Conservation (phyloP, 139 green algal species). For the Chlamydomonas sp. region DNA sequence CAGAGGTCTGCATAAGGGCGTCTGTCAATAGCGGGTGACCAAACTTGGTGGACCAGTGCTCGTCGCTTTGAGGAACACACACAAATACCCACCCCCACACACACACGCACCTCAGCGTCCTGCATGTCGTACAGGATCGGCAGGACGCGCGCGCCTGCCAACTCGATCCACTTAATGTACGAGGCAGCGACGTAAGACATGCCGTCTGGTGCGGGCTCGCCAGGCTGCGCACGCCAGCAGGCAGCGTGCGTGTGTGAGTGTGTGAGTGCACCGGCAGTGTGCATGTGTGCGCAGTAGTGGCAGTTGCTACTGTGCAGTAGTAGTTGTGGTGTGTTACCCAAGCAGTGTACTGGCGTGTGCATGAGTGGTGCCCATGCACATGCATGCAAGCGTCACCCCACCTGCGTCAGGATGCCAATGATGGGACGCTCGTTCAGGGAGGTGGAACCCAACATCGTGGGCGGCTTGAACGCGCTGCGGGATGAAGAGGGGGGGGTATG, state of each 20-base stretch:
- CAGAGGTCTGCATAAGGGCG: no score
- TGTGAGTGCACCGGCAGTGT: no score
- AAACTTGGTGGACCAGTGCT: no score
- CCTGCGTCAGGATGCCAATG: slow-evolving; percentile 59
- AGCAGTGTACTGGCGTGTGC: neutral
- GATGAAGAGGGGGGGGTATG: no score
- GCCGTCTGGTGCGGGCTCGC: slow-evolving; percentile 11
- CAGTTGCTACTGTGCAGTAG: neutral
- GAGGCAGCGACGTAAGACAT: slow-evolving; percentile 68
- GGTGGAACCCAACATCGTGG: no score
- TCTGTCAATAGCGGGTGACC: neutral
- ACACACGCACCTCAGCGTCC: slow-evolving; percentile 36
- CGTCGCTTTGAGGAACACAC: neutral
- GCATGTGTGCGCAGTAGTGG: no score
- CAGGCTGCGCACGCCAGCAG: neutral
- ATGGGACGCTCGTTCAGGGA: slow-evolving; percentile 44
- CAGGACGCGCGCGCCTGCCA: slow-evolving; percentile 60
- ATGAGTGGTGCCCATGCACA: neutral
- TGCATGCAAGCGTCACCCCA: neutral
- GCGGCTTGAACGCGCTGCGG: no score
- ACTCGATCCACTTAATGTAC: slow-evolving; percentile 72
- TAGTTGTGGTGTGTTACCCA: neutral
- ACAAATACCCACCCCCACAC: no score
- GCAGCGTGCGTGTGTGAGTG: no score
- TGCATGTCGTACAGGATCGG: slow-evolving; percentile 71